phyloP scores from a whole-genome alignment of 768 basidiomycete species.

The Holtermannia corniformis region DNA sequence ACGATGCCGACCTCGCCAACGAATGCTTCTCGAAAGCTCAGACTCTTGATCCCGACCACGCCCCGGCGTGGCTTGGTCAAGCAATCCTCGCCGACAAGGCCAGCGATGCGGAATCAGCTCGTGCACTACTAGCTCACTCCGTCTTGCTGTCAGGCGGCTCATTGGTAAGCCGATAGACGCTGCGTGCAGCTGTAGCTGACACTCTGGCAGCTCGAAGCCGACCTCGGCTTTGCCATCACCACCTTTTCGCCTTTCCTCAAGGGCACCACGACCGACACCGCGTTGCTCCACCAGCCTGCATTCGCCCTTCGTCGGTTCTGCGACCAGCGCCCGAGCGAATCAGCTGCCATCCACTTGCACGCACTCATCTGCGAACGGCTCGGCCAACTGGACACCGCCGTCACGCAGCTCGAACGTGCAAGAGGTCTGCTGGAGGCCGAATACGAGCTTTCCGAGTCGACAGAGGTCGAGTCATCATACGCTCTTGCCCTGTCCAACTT shows the following conservation, averaged over 20 bases:
- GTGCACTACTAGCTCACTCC: slow-evolving; percentile 47
- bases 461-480: slow-evolving; percentile 65
- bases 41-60: slow-evolving; percentile 80
- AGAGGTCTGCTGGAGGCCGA: slow-evolving; percentile 67
- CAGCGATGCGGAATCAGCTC: slow-evolving; percentile 52
- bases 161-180: slow-evolving; percentile 26
- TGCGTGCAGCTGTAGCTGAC: neutral
- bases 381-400: slow-evolving; percentile 57
- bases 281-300: slow-evolving; percentile 63
- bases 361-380: slow-evolving; percentile 77
- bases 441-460: slow-evolving; percentile 81
- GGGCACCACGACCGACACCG: slow-evolving; percentile 23
- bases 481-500: slow-evolving; percentile 71
- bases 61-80: slow-evolving; percentile 83
- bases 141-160: slow-evolving; percentile 39
- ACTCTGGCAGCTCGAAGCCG: slow-evolving; percentile 59
- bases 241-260: slow-evolving; percentile 46
- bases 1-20: slow-evolving; percentile 71
- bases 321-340: slow-evolving; percentile 57
- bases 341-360: slow-evolving; percentile 69
- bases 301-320: slow-evolving; percentile 71
- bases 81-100: slow-evolving; percentile 37
- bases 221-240: slow-evolving; percentile 62
- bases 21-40: slow-evolving; percentile 81
- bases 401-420: slow-evolving; percentile 52